Evolutionary conservation across 2,329 filamentous ascomycete species (phyloP).

Genomic region (Aspergillus fructus): DNA sequence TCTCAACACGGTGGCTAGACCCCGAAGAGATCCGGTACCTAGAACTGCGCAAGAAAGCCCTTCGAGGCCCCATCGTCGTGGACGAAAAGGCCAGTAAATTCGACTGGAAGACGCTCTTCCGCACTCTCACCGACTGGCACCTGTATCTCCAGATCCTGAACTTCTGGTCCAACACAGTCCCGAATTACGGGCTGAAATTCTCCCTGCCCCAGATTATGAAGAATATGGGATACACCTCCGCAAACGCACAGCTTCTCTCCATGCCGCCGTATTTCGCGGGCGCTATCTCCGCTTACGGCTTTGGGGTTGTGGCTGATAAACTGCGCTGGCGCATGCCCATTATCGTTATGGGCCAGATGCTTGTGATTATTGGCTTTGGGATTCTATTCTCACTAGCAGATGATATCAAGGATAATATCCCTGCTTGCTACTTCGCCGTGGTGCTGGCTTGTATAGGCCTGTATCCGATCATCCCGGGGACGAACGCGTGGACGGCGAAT

Average conservation of each 20-base stretch:
- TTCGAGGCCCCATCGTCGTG: slow-evolving; percentile 8
- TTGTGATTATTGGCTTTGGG: no score
- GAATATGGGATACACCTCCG: slow-evolving; percentile 54
- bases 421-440: no score
- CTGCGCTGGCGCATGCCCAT: no score
- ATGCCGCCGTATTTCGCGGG: slow-evolving; percentile 62
- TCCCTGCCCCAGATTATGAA: slow-evolving; percentile 60
- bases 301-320: no score
- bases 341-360: no score
- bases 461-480: no score
- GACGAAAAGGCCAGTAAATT: slow-evolving; percentile 4
- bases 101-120: slow-evolving; percentile 1
- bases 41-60: slow-evolving; percentile 5
- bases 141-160: neutral
- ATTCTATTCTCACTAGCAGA: no score
- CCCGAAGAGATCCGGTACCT: slow-evolving; percentile 33
- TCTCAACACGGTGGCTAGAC: slow-evolving; percentile 37
- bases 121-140: neutral
- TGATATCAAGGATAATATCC: no score
- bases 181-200: slow-evolving; percentile 5
- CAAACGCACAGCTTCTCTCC: slow-evolving; percentile 65
- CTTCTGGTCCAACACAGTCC: neutral
- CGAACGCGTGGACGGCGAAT: no score
- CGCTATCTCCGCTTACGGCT: no score
- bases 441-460: no score